These are phyloP conservation scores for Boletales sp. DNA, from an alignment of 768 basidiomycete species.

Conservation along the genomic window DNA sequence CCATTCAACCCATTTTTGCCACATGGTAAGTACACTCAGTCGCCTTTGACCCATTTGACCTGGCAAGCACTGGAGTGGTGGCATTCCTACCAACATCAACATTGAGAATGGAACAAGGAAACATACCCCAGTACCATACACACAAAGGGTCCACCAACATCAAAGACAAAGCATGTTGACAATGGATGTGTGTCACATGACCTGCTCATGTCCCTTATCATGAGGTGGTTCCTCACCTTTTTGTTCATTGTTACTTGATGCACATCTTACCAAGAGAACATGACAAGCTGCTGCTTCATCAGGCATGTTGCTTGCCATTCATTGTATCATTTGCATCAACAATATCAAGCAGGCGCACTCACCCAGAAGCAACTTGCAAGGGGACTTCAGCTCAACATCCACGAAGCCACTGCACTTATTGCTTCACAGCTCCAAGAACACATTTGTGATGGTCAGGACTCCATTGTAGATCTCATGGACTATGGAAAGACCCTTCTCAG, in stretches of 20 bases:
- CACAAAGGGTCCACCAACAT: no score
- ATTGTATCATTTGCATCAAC: slow-evolving; percentile 29
- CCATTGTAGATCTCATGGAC: slow-evolving; percentile 90
- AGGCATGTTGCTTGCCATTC: slow-evolving; percentile 33
- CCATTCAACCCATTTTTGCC: no score
- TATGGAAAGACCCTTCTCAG: slow-evolving; percentile 88
- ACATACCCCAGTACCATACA: no score
- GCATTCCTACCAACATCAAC: slow-evolving; percentile 10
- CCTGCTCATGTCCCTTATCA: slow-evolving; percentile 9
- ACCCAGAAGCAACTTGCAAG: slow-evolving; percentile 94
- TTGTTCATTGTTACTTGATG: slow-evolving; percentile 43
- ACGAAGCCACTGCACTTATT: slow-evolving; percentile 88
- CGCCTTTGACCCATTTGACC: no score
- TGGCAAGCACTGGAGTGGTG: not conserved
- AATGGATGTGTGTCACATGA: no score
- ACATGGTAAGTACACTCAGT: slow-evolving; percentile 7
- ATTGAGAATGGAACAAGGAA: slow-evolving; percentile 9
- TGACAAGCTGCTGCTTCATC: slow-evolving; percentile 72
- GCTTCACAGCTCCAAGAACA: slow-evolving; percentile 90
- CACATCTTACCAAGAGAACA: slow-evolving; percentile 71
- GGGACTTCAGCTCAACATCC: slow-evolving; percentile 82
- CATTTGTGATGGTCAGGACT: slow-evolving; percentile 85
- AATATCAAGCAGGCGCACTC: slow-evolving; percentile 82
- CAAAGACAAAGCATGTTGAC: no score
- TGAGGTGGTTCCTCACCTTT: not conserved